These are phyloP conservation scores for Hypoxylon sp. DNA, from an alignment of 2,329 filamentous ascomycete species.

Conservation along the genomic window DNA sequence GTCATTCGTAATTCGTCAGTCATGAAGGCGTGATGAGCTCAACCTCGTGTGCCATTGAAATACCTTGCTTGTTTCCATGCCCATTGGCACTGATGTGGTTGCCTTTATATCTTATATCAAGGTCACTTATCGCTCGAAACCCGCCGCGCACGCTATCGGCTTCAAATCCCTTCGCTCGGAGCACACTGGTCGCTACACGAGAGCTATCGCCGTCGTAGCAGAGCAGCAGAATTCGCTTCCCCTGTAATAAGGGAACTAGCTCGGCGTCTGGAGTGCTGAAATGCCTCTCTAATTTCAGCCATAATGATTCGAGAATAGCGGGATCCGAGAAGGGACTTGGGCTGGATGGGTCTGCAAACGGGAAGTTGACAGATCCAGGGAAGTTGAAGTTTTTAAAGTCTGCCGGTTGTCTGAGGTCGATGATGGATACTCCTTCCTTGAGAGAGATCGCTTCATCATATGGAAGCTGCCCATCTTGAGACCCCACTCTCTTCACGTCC, in stretches of 20 bases:
- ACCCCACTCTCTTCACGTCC: slow-evolving; percentile 42
- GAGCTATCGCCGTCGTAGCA: slow-evolving; percentile 70
- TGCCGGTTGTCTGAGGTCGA: slow-evolving; percentile 61
- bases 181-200: slow-evolving; percentile 67
- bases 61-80: slow-evolving; percentile 17
- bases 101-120: slow-evolving; percentile 13
- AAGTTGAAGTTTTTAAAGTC: slow-evolving; percentile 63
- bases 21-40: slow-evolving; percentile 32
- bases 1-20: background rate
- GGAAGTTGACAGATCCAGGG: slow-evolving; percentile 61
- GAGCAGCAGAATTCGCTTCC: slow-evolving; percentile 61
- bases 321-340: slow-evolving; percentile 64
- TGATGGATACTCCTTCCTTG: slow-evolving; percentile 53
- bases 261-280: slow-evolving; percentile 55
- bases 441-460: slow-evolving; percentile 31
- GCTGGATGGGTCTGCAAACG: slow-evolving; percentile 57
- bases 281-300: slow-evolving; percentile 62
- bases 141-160: slow-evolving; percentile 65
- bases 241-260: slow-evolving; percentile 46
- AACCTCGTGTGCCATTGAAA: slow-evolving; percentile 28
- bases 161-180: slow-evolving; percentile 65
- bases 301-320: slow-evolving; percentile 60
- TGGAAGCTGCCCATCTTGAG: slow-evolving; percentile 32
- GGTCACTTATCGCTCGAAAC: slow-evolving; percentile 29
- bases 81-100: background rate